Evolutionary conservation across 1,139 yeast genomes (phyloP), one percentile per base, ranked within the genome.

Genomic region (Scheffersomyces titani): DNA sequence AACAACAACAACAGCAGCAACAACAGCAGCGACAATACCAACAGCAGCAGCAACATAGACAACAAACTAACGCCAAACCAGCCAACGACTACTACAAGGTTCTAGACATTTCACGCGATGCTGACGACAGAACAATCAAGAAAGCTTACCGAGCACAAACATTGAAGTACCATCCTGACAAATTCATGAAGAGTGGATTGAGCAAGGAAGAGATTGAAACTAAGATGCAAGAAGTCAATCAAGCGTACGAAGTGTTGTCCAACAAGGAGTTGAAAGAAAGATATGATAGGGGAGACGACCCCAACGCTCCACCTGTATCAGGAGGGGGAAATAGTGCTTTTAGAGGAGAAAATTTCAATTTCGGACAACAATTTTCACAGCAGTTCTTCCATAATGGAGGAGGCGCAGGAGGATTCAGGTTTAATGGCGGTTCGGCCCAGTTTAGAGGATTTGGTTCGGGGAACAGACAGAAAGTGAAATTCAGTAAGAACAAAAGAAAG

Each of bases 211-310:
- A 89, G 60, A 89, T 89, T 48, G 96, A 92, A 70, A 77, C 78
- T 51, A 91, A 90, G 66, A 94, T 94, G 96, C 92, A 96, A 57
- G 93, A 89, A 54, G 90, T 94, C 61, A 94, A 94, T 71, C 92
- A 89, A 68, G 99, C 99, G 0, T 93, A 94, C 70, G 98, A 93
- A 68, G 87, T 89, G 3, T 77, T 94, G 52, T 84, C 93, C 9
- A 85, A 89, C 63, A 82, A 83, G 2, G 90, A 87, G 53, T 76
- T 83, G 58, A 82, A 88, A 57, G 84, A 78, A 57, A 79, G 88
- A 54, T 91, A 89, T 66, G 96, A 91, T 67, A 64, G 77, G 46
- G 90, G 89, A 36, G 84, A 80, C 54, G 87, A 84, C 65, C 85
- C 87, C 4, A 84, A 82, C 57, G 88, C 82, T 65, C 54, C 61